Conservation (phyloP, 176 grass and related monocot genomes). For the Dendrocalamus sinicus region DNA sequence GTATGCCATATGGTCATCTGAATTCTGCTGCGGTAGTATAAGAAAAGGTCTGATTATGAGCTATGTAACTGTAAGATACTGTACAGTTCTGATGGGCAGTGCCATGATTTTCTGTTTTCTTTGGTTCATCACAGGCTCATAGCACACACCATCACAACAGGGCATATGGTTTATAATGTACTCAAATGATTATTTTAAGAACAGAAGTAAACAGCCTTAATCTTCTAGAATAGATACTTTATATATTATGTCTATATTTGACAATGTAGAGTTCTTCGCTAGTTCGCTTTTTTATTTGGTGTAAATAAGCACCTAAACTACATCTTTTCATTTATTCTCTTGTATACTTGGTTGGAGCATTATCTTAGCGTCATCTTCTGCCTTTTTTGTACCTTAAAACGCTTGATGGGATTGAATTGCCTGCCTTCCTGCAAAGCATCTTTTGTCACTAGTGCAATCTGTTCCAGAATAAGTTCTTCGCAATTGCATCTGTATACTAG, state of each 20-base stretch:
- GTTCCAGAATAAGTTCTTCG: constrained; percentile 8
- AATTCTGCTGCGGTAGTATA: not conserved
- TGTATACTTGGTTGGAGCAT: constrained; percentile 5
- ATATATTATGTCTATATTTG: constrained; percentile 5
- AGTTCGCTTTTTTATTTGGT: not conserved
- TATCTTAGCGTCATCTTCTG: not conserved
- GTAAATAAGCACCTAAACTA: not conserved
- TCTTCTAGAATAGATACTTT: not conserved
- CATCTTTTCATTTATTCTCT: not conserved
- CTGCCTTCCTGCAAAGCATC: constrained; percentile 3
- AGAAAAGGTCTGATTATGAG: constrained; percentile 23
- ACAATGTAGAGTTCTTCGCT: not conserved
- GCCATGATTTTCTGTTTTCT: not conserved
- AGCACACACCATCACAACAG: not conserved
- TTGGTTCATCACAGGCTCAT: not conserved
- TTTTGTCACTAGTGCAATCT: not conserved
- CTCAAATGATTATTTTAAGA: not conserved
- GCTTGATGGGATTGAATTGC: not conserved
- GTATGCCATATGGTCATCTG: not conserved
- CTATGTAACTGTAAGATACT: constrained; percentile 17
- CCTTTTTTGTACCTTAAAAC: not conserved
- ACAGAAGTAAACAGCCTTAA: not conserved
- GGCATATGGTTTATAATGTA: not conserved
- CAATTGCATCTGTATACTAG: constrained; percentile 3
- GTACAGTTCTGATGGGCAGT: not conserved